phyloP scores from a whole-genome alignment of 139 green algal species.

The Tetradesmus obliquus region DNA sequence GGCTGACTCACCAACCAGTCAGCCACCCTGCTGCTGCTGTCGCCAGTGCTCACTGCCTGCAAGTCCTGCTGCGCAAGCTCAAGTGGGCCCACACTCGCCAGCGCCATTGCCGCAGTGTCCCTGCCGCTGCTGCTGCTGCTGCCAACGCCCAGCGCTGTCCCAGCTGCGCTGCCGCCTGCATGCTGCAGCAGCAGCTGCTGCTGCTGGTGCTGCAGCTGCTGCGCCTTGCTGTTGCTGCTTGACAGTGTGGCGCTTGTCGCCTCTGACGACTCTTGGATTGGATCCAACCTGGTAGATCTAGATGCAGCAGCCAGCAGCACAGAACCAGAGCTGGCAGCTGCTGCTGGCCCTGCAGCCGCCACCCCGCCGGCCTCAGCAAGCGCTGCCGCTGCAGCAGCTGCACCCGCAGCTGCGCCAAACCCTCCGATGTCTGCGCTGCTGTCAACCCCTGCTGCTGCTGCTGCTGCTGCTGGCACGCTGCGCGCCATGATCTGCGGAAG shows the following conservation, averaged over 20 bases:
- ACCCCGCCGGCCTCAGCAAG: background rate
- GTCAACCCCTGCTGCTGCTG: background rate
- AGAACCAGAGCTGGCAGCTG: background rate
- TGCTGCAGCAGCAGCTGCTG: background rate
- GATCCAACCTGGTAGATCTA: background rate
- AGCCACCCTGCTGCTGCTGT: background rate
- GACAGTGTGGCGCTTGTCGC: background rate
- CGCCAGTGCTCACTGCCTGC: background rate
- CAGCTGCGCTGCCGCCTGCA: background rate
- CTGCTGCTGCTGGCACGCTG: background rate
- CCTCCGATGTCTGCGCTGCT: background rate
- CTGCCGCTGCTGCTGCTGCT: background rate
- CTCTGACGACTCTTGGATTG: background rate
- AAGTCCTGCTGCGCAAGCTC: background rate
- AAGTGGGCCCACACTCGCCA: background rate
- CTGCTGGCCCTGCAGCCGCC: background rate
- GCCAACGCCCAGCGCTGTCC: background rate
- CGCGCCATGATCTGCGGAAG: background rate
- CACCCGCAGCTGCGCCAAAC: background rate
- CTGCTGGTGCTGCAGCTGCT: background rate
- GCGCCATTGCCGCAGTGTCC: background rate
- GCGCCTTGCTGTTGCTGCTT: background rate
- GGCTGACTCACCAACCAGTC: background rate
- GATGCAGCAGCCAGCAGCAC: background rate
- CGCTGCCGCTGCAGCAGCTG: conserved; percentile 6